Conservation (phyloP, 2,329 filamentous ascomycete species). For the Cladosporium phlei region DNA sequence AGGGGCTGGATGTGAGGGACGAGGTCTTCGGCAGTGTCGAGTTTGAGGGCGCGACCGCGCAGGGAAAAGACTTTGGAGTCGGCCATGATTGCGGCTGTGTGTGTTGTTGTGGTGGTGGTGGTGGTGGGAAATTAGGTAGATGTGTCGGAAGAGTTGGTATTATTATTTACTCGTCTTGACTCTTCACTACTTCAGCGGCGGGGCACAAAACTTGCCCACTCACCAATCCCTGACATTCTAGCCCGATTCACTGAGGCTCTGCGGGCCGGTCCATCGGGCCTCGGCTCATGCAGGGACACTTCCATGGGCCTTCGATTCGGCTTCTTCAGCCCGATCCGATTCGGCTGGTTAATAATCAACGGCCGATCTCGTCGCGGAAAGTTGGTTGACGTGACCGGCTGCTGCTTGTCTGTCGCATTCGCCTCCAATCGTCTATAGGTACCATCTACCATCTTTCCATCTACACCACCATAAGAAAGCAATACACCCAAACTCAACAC, state of each 20-base stretch:
- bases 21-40: conserved; percentile 81
- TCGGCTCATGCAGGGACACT: background rate
- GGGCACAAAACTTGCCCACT: background rate
- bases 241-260: background rate
- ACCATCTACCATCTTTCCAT: no score
- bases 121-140: background rate
- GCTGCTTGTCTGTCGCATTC: background rate
- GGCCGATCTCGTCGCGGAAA: background rate
- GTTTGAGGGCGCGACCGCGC: conserved; percentile 86
- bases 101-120: no score
- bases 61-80: conserved; percentile 72
- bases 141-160: no score
- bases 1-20: conserved; percentile 77
- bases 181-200: no score
- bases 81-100: conserved; percentile 44
- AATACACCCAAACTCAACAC: background rate
- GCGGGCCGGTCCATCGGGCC: background rate
- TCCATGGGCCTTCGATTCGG: no score
- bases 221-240: background rate
- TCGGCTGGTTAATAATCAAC: conserved; percentile 1
- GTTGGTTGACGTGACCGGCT: conserved; percentile 12
- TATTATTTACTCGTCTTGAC: no score
- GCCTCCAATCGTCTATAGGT: background rate
- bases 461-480: no score
- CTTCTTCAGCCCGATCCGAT: no score